Evolutionary conservation across 257 asterid species (phyloP), one percentile per base, ranked within the genome.

Genomic region (Handroanthus guayacan): DNA sequence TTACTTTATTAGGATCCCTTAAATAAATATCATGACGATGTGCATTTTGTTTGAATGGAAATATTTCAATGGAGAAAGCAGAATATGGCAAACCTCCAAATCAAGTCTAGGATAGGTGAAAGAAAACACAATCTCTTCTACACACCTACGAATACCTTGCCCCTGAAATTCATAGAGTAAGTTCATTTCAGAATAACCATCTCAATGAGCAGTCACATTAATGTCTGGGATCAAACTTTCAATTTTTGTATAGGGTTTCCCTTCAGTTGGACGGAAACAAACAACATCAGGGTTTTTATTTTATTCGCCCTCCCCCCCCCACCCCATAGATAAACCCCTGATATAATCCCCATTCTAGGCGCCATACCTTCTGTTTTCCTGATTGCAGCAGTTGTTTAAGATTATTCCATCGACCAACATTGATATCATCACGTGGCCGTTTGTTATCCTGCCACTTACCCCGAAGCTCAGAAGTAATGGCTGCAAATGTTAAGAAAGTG

Each of bases 31-130:
- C 66, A 71, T 9, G n/a, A 67, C 44, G 14, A 11, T 1, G 12
- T 13, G 74, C 6, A 44, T 12, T 34, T 3, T 16, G 34, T 18
- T 62, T 47, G 52, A 44, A 74, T 54, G 52, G 36, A 52, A 45
- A 54, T 47, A 14, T 34, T 17, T 17, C 12, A 25, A 67, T 45
- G 11, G 44, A 58, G 72, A 47, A 73, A 62, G 18, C 20, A n/a
- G 64, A 37, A 64, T 62, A 70, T 41, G 48, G 75, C 82, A 56
- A 73, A 95, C 99, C 96, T 91, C 98, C 93, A 85, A 79, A 86
- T 95, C 99, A 82, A 95, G 91, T 78, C 99, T 87, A 38, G 98
- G 98, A 82, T 92, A 95, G 81, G 97, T 92, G 75, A 85, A 93
- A 57, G 93, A 56, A 80, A 95, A 91, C 50, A 89, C 91, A 71